A percentile compares a stretch with the other conserved stretches of the same genome.
Evolutionary conservation across 768 basidiomycete genomes (phyloP).

Genomic region (Lepiota brunneoincarnata): DNA sequence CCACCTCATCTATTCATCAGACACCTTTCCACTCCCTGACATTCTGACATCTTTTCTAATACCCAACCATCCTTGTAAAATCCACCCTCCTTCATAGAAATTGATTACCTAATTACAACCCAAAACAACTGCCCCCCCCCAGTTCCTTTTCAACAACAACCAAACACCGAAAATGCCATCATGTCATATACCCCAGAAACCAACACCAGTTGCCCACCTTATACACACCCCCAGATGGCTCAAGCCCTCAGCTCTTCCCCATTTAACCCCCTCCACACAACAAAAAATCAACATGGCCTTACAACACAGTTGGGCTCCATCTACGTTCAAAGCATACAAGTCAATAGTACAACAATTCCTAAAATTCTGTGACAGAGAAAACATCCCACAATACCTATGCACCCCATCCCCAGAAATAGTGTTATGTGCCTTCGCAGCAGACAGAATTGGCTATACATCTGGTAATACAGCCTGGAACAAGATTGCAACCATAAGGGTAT

Average conservation of each 20-base stretch:
- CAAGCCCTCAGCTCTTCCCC: neutral
- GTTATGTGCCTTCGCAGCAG: conserved; percentile 24
- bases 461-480: conserved; percentile 25
- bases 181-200: no score
- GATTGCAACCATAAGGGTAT: conserved; percentile 27
- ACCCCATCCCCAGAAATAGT: conserved; percentile 29
- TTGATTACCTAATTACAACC: no score
- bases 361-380: conserved; percentile 27
- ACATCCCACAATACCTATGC: conserved; percentile 19
- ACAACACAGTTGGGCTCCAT: neutral
- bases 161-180: no score
- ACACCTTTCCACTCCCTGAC: neutral
- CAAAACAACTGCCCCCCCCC: no score
- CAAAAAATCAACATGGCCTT: neutral
- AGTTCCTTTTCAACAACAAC: no score
- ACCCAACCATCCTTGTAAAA: neutral
- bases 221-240: neutral
- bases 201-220: neutral
- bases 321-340: conserved; percentile 20
- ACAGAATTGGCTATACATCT: conserved; percentile 12
- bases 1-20: neutral
- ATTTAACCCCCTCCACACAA: neutral
- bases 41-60: neutral
- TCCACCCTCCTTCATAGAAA: no score
- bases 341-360: conserved; percentile 29